Conservation (phyloP, 2,329 filamentous ascomycete genomes). For the Chaetomiaceae sp. region DNA sequence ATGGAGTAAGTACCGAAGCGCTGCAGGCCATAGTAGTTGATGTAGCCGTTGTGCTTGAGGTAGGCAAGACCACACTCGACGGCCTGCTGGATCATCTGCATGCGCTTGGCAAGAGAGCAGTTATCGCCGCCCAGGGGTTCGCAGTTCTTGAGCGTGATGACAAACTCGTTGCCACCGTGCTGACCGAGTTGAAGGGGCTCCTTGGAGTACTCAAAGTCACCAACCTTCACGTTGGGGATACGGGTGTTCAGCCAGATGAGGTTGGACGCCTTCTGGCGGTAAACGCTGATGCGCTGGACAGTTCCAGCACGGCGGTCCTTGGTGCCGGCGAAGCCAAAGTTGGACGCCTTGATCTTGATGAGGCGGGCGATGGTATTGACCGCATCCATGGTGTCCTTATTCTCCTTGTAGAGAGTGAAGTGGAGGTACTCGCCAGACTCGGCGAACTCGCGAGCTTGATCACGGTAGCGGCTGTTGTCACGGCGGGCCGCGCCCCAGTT, state of each 20-base stretch:
- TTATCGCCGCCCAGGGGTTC: conserved; percentile 45
- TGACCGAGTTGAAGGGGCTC: conserved; percentile 76
- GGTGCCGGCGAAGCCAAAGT: conserved; percentile 74
- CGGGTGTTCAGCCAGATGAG: conserved; percentile 62
- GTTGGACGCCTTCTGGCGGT: conserved; percentile 47
- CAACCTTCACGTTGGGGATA: conserved; percentile 60
- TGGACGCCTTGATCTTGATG: conserved; percentile 68
- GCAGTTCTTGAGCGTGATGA: conserved; percentile 85
- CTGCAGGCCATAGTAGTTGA: conserved; percentile 98
- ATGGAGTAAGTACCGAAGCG: conserved; percentile 86
- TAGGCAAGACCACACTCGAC: conserved; percentile 58
- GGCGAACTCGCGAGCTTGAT: conserved; percentile 19
- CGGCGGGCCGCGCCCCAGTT: conserved; percentile 21
- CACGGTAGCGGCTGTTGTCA: conserved; percentile 15
- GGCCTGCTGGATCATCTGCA: conserved; percentile 41
- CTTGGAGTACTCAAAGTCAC: conserved; percentile 74
- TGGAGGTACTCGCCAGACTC: conserved; percentile 65
- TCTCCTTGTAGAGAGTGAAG: conserved; percentile 93
- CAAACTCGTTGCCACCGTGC: conserved; percentile 84
- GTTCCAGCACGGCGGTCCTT: conserved; percentile 88
- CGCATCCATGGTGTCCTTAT: conserved; percentile 93
- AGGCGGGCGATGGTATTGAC: conserved; percentile 70
- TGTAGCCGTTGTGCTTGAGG: conserved; percentile 72
- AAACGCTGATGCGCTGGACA: conserved; percentile 71
- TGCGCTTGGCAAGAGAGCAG: conserved; percentile 45